Evolutionary conservation across 495 filamentous ascomycete species (phyloP).

Genomic region (Collariella sp.): DNA sequence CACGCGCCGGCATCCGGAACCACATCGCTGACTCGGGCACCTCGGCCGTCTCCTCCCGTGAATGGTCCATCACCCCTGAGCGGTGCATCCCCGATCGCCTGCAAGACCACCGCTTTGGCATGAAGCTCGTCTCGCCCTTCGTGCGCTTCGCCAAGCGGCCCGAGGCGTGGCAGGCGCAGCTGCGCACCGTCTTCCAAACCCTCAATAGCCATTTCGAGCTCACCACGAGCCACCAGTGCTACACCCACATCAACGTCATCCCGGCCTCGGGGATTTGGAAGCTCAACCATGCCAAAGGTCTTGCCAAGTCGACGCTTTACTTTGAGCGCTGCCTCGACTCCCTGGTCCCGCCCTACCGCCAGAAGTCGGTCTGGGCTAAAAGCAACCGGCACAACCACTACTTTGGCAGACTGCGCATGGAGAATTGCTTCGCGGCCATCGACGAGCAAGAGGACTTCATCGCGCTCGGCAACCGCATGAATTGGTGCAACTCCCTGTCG

Average conservation of each 20-base stretch:
- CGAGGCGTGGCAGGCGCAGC: slow-evolving; percentile 13
- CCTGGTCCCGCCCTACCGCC: slow-evolving; percentile 22
- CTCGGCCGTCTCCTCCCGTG: slow-evolving; percentile 1
- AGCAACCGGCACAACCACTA: slow-evolving; percentile 25
- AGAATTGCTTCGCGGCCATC: slow-evolving; percentile 14
- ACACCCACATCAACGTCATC: slow-evolving; percentile 23
- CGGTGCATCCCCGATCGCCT: slow-evolving; percentile 15
- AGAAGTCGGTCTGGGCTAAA: slow-evolving; percentile 21
- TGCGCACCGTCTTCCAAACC: slow-evolving; percentile 12
- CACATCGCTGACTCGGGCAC: slow-evolving; percentile 7
- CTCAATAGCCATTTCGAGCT: slow-evolving; percentile 24
- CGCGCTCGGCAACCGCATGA: slow-evolving; percentile 19
- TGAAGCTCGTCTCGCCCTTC: slow-evolving; percentile 25
- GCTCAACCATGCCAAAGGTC: slow-evolving; percentile 15
- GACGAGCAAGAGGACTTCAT: slow-evolving; percentile 2
- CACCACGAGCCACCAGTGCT: slow-evolving; percentile 22
- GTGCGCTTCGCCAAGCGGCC: slow-evolving; percentile 16
- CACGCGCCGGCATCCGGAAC: slow-evolving; percentile 11
- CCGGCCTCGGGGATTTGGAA: slow-evolving; percentile 17
- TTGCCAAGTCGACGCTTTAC: slow-evolving; percentile 23
- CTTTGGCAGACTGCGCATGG: slow-evolving; percentile 5
- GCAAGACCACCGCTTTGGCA: slow-evolving; percentile 20
- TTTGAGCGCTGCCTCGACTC: slow-evolving; percentile 28
- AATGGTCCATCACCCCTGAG: slow-evolving; percentile 22
- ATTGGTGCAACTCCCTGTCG: slow-evolving; percentile 17